Conservation (phyloP, 495 filamentous ascomycete species). For the Penicillium paradoxum region DNA sequence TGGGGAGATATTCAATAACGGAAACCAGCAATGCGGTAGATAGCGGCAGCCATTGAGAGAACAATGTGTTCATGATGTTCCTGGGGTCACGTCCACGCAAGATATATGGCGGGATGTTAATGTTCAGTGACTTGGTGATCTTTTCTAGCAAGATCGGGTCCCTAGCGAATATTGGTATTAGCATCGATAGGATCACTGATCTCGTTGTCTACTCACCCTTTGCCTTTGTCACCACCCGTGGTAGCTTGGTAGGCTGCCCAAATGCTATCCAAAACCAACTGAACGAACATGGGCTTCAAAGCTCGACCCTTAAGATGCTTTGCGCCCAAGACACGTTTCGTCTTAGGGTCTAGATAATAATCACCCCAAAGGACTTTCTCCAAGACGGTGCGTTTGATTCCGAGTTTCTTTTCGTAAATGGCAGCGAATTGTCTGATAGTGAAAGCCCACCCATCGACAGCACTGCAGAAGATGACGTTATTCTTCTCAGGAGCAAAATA, state of each 20-base stretch:
- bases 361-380: conserved; percentile 98
- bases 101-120: conserved; percentile 78
- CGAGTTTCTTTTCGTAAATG: conserved; percentile 94
- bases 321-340: conserved; percentile 80
- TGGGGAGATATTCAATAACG: conserved; percentile 87
- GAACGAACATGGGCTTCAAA: conserved; percentile 96
- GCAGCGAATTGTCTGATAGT: conserved; percentile 90
- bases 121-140: conserved; percentile 84
- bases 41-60: conserved; percentile 85
- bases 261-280: conserved; percentile 90
- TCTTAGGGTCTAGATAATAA: conserved; percentile 95
- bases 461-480: conserved; percentile 98
- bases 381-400: conserved; percentile 83
- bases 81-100: conserved; percentile 79
- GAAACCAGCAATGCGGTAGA: conserved; percentile 92
- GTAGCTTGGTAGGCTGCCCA: conserved; percentile 97
- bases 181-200: conserved; percentile 13
- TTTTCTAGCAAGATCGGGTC: conserved; percentile 83
- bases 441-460: conserved; percentile 97
- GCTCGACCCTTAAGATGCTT: conserved; percentile 91
- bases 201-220: conserved; percentile 53
- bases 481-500: conserved; percentile 98
- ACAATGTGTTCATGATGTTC: conserved; percentile 77
- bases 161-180: conserved; percentile 39
- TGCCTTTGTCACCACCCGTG: conserved; percentile 71